Evolutionary conservation across 2,329 filamentous ascomycete species (phyloP).

Genomic region (Polytolypa hystricis): DNA sequence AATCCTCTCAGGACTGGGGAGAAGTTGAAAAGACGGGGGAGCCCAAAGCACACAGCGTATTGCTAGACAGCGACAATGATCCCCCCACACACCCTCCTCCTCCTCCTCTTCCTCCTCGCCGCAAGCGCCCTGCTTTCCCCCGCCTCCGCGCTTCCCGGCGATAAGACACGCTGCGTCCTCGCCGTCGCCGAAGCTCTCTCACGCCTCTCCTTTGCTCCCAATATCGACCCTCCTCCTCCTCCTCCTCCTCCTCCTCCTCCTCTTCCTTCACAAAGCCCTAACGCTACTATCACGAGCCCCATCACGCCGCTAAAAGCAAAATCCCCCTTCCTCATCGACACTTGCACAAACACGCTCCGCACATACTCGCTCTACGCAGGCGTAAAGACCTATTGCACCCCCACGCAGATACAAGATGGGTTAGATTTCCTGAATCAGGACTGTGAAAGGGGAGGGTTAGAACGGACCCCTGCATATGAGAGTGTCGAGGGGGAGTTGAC

Average conservation of each 20-base stretch:
- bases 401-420: conserved; percentile 15
- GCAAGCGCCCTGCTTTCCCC: not conserved
- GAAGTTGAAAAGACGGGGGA: no score
- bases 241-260: no score
- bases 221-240: no score
- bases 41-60: no score
- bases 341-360: conserved; percentile 23
- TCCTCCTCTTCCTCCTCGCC: not conserved
- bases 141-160: not conserved
- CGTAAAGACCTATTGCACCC: conserved; percentile 21
- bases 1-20: no score
- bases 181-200: conserved; percentile 23
- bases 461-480: conserved; percentile 15
- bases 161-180: conserved; percentile 2
- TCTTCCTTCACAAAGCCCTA: no score
- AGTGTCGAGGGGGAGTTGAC: conserved; percentile 19
- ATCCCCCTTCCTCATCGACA: conserved; percentile 14
- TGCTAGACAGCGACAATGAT: no score
- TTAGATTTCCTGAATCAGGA: conserved; percentile 17
- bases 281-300: no score
- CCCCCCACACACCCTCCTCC: not conserved
- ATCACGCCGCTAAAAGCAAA: no score
- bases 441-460: conserved; percentile 18
- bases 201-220: conserved; percentile 24
- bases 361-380: conserved; percentile 28